Evolutionary conservation across 2,329 filamentous ascomycete species (phyloP).

Genomic region (Fusarium anguioides): DNA sequence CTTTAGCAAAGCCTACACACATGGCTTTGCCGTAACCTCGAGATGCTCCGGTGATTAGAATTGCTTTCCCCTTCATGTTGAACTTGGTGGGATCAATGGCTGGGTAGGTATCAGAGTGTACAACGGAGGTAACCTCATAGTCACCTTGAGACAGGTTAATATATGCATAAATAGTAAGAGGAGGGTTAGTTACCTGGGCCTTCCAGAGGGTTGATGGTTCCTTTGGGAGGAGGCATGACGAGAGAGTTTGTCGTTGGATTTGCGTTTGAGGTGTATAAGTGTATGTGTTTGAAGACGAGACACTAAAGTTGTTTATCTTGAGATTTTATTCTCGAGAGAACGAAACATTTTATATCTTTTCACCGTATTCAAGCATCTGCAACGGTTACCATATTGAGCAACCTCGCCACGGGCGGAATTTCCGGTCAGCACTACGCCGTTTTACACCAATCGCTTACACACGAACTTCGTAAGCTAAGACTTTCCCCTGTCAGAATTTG

Average conservation of each 20-base stretch:
- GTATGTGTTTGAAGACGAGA: no score
- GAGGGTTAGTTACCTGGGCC: neutral
- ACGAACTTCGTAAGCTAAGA: neutral
- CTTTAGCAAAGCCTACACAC: conserved; percentile 4
- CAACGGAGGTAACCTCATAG: conserved; percentile 3
- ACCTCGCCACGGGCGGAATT: neutral
- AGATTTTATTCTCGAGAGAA: neutral
- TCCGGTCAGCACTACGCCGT: neutral
- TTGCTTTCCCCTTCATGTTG: neutral
- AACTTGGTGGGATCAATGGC: conserved; percentile 15
- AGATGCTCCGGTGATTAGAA: conserved; percentile 18
- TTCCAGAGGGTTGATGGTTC: conserved; percentile 14
- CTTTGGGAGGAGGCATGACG: conserved; percentile 9
- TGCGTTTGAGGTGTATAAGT: neutral
- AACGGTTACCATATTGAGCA: neutral
- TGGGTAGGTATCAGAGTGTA: conserved; percentile 11
- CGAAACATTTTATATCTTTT: neutral
- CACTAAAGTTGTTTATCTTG: neutral
- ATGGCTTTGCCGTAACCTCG: conserved; percentile 16
- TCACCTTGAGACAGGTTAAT: neutral
- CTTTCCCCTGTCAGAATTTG: neutral
- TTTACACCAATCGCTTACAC: neutral
- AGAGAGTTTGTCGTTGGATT: neutral
- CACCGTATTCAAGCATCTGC: fast-evolving
- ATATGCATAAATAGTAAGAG: fast-evolving